A percentile compares a stretch with the other conserved stretches of the same genome.
Conservation (phyloP, 2,329 filamentous ascomycete species). For the Beauveria bassiana region DNA sequence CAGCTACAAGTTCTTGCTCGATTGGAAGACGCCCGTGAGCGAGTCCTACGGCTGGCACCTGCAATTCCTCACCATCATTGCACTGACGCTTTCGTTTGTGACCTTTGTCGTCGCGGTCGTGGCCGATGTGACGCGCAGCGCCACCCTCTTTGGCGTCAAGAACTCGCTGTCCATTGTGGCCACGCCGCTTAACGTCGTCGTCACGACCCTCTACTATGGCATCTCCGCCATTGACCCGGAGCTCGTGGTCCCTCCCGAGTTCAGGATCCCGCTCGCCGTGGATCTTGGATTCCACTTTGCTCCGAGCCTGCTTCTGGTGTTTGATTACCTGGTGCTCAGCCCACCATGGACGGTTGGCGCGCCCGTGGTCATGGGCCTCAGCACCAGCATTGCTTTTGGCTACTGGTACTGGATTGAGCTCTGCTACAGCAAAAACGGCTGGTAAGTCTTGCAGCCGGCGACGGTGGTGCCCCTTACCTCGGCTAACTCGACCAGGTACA, state of each 20-base stretch:
- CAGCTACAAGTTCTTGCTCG: constrained; percentile 43
- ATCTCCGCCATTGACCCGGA: constrained; percentile 48
- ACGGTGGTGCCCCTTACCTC: neutral
- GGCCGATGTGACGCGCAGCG: constrained; percentile 55
- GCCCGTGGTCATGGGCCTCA: constrained; percentile 51
- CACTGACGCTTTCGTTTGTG: constrained; percentile 50
- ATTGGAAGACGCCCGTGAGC: constrained; percentile 45
- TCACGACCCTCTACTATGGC: constrained; percentile 67
- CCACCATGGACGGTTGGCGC: constrained; percentile 63
- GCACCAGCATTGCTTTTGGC: constrained; percentile 49
- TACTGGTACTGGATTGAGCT: constrained; percentile 76
- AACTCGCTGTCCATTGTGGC: constrained; percentile 59
- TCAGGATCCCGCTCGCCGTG: constrained; percentile 45
- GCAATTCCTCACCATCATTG: constrained; percentile 69
- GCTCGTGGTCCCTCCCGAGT: constrained; percentile 46
- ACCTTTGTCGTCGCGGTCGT: constrained; percentile 56
- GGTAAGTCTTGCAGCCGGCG: constrained; percentile 33
- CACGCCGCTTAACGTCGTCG: constrained; percentile 62
- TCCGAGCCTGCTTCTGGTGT: constrained; percentile 54
- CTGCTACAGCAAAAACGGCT: constrained; percentile 60
- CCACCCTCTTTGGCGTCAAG: constrained; percentile 55
- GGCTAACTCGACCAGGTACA: constrained; percentile 51
- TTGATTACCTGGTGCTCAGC: constrained; percentile 61
- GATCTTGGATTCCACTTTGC: constrained; percentile 61
- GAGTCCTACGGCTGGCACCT: constrained; percentile 59